Evolutionary conservation across 768 basidiomycete species (phyloP).

Genomic region (Cytidiella melzeri): DNA sequence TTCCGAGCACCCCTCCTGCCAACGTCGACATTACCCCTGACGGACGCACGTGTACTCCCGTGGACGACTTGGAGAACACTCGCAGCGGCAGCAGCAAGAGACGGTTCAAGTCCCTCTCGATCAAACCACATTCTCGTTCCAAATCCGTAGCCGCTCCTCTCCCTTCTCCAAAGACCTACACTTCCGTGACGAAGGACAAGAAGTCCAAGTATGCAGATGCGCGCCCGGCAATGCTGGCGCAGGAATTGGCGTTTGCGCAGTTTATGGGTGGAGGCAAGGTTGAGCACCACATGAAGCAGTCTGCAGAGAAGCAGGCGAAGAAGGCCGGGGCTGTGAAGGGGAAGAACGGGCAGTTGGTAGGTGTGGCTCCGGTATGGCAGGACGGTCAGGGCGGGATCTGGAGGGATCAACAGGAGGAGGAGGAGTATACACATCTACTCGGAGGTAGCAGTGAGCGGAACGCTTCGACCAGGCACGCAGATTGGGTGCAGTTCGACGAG

Average conservation of each 20-base stretch:
- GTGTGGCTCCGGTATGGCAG: conserved; percentile 2
- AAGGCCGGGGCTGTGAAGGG: conserved; percentile 4
- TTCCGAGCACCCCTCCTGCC: conserved; percentile 4
- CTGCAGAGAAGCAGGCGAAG: conserved; percentile 8
- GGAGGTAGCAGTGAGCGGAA: background rate
- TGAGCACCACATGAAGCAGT: conserved; percentile 13
- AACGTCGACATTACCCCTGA: background rate
- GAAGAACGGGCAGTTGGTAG: conserved; percentile 8
- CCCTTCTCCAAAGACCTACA: background rate
- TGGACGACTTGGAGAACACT: background rate
- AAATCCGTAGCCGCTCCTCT: conserved; percentile 1
- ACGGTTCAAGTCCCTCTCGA: background rate
- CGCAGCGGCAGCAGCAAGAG: background rate
- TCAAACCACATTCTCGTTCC: conserved; percentile 1
- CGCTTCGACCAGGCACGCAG: background rate
- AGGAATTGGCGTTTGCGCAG: conserved; percentile 15
- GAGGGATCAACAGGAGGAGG: conserved; percentile 12
- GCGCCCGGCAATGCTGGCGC: conserved; percentile 7
- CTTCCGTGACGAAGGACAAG: conserved; percentile 7
- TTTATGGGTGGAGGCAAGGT: conserved; percentile 12
- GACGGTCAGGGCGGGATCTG: conserved; percentile 12
- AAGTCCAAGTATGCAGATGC: conserved; percentile 5
- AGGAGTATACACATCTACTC: conserved; percentile 9
- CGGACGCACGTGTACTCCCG: background rate
- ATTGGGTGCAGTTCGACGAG: conserved; percentile 7